Evolutionary conservation across 805 yeast genomes (phyloP).

Genomic region (Zygoascus flipseniorum): DNA sequence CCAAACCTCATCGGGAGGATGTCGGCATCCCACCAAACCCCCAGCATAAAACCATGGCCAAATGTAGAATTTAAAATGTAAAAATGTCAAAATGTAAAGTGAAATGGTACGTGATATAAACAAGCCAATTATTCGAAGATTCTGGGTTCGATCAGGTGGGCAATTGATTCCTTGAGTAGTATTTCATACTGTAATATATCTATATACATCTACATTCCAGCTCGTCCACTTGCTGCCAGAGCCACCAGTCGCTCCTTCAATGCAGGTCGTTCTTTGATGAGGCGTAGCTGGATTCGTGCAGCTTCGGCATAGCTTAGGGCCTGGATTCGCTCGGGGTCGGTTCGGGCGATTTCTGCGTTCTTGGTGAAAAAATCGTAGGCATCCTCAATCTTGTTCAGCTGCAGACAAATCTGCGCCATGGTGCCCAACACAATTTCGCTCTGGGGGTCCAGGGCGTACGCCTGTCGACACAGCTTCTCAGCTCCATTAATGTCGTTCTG

Average conservation of each 20-base stretch:
- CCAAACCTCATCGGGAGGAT: no score
- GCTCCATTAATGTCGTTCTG: slow-evolving; percentile 46
- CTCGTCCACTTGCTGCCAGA: slow-evolving; percentile 10
- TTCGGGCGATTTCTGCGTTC: slow-evolving; percentile 74
- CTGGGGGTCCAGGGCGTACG: slow-evolving; percentile 76
- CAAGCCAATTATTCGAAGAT: no score
- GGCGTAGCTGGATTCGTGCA: slow-evolving; percentile 76
- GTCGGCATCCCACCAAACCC: no score
- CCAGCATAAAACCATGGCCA: no score
- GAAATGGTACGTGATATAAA: no score
- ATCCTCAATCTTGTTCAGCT: slow-evolving; percentile 70
- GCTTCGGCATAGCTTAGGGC: slow-evolving; percentile 91
- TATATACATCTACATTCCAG: background rate
- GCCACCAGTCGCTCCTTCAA: slow-evolving; percentile 23
- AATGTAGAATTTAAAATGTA: no score
- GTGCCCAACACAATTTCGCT: slow-evolving; percentile 83
- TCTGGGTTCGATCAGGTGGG: no score
- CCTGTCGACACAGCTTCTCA: slow-evolving; percentile 57
- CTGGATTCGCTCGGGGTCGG: slow-evolving; percentile 78
- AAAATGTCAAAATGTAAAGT: no score
- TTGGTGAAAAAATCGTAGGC: slow-evolving; percentile 78
- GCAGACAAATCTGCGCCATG: slow-evolving; percentile 86
- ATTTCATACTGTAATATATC: background rate
- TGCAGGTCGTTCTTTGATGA: slow-evolving; percentile 32
- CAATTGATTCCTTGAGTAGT: no score